Percentiles rank a stretch among this genome's conserved stretches.
These are phyloP conservation scores for Tephrocybe sp. DNA, from an alignment of 768 basidiomycete genomes.

Conservation along the genomic window DNA sequence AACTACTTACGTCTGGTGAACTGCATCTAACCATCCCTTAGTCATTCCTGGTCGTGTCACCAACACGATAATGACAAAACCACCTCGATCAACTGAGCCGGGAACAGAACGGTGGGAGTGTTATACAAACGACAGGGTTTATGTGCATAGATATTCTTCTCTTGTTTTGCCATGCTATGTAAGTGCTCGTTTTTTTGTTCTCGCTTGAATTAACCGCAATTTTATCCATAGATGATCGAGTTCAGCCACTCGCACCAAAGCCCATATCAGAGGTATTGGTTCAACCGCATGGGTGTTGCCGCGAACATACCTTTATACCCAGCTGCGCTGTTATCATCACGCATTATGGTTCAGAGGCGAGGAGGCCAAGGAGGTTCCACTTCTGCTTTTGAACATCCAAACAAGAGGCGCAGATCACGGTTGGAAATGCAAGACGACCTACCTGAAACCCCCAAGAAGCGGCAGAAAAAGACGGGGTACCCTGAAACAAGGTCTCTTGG, in stretches of 20 bases:
- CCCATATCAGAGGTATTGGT: neutral
- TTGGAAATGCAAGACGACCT: no score
- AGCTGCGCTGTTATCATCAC: no score
- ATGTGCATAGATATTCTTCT: constrained; percentile 4
- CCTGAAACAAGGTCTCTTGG: no score
- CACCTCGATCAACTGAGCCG: neutral
- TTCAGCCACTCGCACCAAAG: neutral
- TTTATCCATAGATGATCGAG: neutral
- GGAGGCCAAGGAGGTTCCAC: no score
- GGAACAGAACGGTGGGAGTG: neutral
- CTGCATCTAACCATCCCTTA: neutral
- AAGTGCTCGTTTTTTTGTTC: neutral
- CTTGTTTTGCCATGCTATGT: constrained; percentile 3
- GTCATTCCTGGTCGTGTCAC: neutral
- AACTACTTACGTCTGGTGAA: neutral
- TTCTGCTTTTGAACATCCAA: no score
- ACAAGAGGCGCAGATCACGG: no score
- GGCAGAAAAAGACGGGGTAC: no score
- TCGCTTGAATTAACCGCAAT: neutral
- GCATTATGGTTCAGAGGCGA: no score
- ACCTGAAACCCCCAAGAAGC: no score
- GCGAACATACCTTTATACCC: no score
- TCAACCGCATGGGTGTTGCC: neutral
- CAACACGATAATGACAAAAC: neutral
- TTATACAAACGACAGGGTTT: neutral